Percentiles rank a stretch among this genome's conserved stretches.
These are phyloP conservation scores for Apiospora malaysiana DNA, from an alignment of 2,329 filamentous ascomycete species.

Conservation along the genomic window DNA sequence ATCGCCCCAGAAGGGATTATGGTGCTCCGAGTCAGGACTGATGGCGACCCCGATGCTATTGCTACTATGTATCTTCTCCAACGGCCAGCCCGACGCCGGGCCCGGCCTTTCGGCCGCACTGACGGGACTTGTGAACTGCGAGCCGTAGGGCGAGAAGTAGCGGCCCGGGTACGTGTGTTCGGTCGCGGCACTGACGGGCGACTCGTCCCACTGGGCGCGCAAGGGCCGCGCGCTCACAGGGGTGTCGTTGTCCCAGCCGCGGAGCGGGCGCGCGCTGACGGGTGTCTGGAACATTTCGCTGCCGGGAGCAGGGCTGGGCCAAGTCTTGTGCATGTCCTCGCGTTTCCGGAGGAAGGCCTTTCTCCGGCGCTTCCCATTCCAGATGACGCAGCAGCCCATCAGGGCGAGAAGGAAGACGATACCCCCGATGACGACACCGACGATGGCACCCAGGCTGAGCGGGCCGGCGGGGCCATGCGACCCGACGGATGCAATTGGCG, in stretches of 20 bases:
- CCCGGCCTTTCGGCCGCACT: slow-evolving; percentile 38
- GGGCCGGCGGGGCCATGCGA: slow-evolving; percentile 51
- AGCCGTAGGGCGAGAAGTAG: slow-evolving; percentile 66
- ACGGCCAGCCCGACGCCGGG: slow-evolving; percentile 42
- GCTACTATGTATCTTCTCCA: slow-evolving; percentile 44
- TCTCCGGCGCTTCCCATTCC: slow-evolving; percentile 61
- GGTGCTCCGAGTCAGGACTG: slow-evolving; percentile 40
- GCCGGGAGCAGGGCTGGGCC: slow-evolving; percentile 44
- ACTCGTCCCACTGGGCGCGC: slow-evolving; percentile 57
- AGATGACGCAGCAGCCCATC: slow-evolving; percentile 59
- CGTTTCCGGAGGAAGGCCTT: slow-evolving; percentile 57
- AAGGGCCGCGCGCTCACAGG: slow-evolving; percentile 58
- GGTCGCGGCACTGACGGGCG: slow-evolving; percentile 52
- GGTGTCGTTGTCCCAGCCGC: slow-evolving; percentile 57
- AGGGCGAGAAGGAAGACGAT: slow-evolving; percentile 54
- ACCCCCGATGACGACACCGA: slow-evolving; percentile 62
- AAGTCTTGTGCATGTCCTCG: slow-evolving; percentile 49
- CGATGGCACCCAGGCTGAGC: slow-evolving; percentile 59
- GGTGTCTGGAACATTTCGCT: slow-evolving; percentile 58
- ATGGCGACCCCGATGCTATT: slow-evolving; percentile 50
- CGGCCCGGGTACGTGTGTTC: slow-evolving; percentile 46
- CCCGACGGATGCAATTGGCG: slow-evolving; percentile 49
- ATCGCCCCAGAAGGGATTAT: slow-evolving; percentile 32
- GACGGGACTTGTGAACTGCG: slow-evolving; percentile 64
- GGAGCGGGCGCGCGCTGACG: slow-evolving; percentile 58